phyloP scores from a whole-genome alignment of 2,329 filamentous ascomycete species.

The Didymella arachidicola region DNA sequence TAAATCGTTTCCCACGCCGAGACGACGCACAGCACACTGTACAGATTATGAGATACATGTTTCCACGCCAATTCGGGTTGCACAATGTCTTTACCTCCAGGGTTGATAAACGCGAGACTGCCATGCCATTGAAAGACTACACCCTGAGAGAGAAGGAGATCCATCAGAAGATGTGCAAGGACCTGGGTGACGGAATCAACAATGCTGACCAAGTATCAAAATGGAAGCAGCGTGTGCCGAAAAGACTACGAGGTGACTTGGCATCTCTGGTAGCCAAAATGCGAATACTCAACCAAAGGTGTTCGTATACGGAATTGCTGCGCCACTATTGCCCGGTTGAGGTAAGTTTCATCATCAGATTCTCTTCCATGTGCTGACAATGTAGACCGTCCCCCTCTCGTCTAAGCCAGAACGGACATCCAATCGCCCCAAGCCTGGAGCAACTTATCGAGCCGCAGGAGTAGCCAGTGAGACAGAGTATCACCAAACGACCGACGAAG shows the following conservation, averaged over 20 bases:
- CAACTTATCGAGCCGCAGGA: constrained; percentile 11
- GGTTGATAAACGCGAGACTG: constrained; percentile 70
- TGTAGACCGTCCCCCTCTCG: constrained; percentile 37
- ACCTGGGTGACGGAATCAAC: constrained; percentile 28
- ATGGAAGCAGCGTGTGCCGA: constrained; percentile 61
- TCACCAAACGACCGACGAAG: constrained; percentile 16
- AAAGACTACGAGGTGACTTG: constrained; percentile 70
- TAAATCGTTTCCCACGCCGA: constrained; percentile 72
- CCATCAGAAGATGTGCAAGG: constrained; percentile 35
- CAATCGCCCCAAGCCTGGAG: constrained; percentile 27
- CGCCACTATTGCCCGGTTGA: constrained; percentile 78
- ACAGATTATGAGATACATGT: constrained; percentile 89
- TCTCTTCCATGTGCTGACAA: constrained; percentile 22
- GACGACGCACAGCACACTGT: constrained; percentile 63
- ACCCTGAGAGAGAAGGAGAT: constrained; percentile 87
- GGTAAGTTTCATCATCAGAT: constrained; percentile 20
- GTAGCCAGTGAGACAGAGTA: constrained; percentile 14
- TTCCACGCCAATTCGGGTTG: constrained; percentile 86
- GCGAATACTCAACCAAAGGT: constrained; percentile 74
- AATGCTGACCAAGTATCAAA: constrained; percentile 34
- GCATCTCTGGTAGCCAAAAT: constrained; percentile 70
- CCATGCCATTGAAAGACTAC: constrained; percentile 83
- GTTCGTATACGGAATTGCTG: constrained; percentile 80
- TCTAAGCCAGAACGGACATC: constrained; percentile 39
- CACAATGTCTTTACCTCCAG: constrained; percentile 89